Conservation (phyloP, 2,329 filamentous ascomycete genomes). For the Aspergillus thermomutatus region DNA sequence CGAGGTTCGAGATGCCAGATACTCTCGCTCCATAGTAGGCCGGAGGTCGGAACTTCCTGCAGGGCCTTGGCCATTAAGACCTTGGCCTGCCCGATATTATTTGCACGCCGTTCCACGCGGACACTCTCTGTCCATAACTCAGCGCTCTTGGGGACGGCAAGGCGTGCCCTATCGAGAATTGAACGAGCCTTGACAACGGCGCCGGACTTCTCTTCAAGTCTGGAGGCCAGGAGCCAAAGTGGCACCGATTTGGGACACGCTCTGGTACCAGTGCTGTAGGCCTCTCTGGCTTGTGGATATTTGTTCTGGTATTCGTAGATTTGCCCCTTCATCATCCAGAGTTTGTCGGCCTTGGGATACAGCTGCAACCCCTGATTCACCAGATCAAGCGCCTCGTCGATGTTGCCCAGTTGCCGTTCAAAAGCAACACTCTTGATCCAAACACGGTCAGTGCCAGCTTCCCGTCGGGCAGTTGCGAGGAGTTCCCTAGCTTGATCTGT, state of each 20-base stretch:
- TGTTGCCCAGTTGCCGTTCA: slow-evolving; percentile 77
- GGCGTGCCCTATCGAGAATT: slow-evolving; percentile 83
- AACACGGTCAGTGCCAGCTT: slow-evolving; percentile 91
- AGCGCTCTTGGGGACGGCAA: slow-evolving; percentile 79
- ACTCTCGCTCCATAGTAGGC: slow-evolving; percentile 86
- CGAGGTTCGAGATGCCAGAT: slow-evolving; percentile 92
- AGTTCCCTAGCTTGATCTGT: slow-evolving; percentile 78
- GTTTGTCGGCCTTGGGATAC: slow-evolving; percentile 80
- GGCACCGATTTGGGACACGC: slow-evolving; percentile 79
- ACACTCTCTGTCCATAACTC: slow-evolving; percentile 93
- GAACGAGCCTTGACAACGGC: slow-evolving; percentile 88
- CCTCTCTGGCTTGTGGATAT: slow-evolving; percentile 79
- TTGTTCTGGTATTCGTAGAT: slow-evolving; percentile 85
- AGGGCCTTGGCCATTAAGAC: slow-evolving; percentile 89
- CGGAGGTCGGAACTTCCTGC: slow-evolving; percentile 84
- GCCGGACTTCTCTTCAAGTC: slow-evolving; percentile 81
- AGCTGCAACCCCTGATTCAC: slow-evolving; percentile 81
- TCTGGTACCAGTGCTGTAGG: slow-evolving; percentile 83
- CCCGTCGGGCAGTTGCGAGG: slow-evolving; percentile 74
- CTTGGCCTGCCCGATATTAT: slow-evolving; percentile 79
- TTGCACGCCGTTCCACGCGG: slow-evolving; percentile 81
- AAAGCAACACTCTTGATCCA: slow-evolving; percentile 97
- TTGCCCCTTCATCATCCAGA: slow-evolving; percentile 99
- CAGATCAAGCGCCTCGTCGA: slow-evolving; percentile 78
- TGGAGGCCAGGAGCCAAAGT: slow-evolving; percentile 83